A percentile compares a stretch with the other conserved stretches of the same genome.
Conservation (phyloP, 1,139 yeast species). For the Suhomyces coccinellae region DNA sequence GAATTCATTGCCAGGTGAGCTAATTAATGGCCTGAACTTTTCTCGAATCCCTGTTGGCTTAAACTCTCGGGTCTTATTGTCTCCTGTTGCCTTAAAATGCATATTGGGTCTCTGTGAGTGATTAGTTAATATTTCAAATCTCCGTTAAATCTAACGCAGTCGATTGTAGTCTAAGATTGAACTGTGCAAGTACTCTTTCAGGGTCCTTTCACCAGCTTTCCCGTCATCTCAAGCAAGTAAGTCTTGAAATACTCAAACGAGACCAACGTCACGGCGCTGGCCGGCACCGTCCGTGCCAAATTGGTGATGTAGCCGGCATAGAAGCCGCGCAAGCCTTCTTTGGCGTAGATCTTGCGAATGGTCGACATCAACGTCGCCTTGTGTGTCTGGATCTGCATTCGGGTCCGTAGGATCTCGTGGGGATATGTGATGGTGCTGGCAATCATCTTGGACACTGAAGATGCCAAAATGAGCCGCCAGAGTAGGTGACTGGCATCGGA, state of each 20-base stretch:
- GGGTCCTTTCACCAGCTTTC: slow-evolving; percentile 12
- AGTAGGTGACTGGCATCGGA: slow-evolving; percentile 35
- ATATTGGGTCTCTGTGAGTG: too few relatives aligned
- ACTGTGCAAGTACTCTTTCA: too few relatives aligned
- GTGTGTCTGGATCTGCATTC: slow-evolving; percentile 65
- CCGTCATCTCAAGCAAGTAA: slow-evolving; percentile 47
- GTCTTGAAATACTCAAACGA: slow-evolving; percentile 85
- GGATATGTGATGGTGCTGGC: slow-evolving; percentile 93
- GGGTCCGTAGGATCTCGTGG: slow-evolving; percentile 90
- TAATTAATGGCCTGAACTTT: too few relatives aligned
- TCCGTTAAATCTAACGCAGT: too few relatives aligned
- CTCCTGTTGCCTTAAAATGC: too few relatives aligned
- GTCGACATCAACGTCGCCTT: slow-evolving; percentile 25
- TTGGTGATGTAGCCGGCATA: slow-evolving; percentile 90
- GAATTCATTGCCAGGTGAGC: too few relatives aligned
- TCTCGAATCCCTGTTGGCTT: too few relatives aligned
- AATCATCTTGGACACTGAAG: slow-evolving; percentile 80
- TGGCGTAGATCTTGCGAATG: slow-evolving; percentile 50
- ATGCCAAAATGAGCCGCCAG: slow-evolving; percentile 58
- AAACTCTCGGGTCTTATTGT: too few relatives aligned
- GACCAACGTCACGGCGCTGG: slow-evolving; percentile 91
- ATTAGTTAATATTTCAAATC: too few relatives aligned
- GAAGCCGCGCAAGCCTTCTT: slow-evolving; percentile 81
- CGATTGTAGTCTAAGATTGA: too few relatives aligned
- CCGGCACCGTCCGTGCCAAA: slow-evolving; percentile 88